Percentiles rank a stretch among this genome's conserved stretches.
Conservation (phyloP, 345 rosid species). For the Pugionium dolabratum region DNA sequence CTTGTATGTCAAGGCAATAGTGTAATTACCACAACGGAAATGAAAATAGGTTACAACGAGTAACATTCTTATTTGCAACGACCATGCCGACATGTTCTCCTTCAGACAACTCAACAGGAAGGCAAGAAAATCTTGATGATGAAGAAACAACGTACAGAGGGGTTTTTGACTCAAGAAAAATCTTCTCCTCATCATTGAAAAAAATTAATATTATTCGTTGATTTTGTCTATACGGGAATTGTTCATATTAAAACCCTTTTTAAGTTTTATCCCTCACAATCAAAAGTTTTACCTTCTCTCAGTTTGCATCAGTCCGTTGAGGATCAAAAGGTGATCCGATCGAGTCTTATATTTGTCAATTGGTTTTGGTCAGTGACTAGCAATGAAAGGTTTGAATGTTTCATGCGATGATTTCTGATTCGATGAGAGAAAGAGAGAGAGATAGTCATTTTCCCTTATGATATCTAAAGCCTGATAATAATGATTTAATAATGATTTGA, state of each 20-base stretch:
- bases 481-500: background rate
- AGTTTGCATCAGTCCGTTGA: conserved; percentile 12
- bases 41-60: conserved; percentile 1
- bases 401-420: background rate
- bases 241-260: background rate
- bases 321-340: conserved; percentile 25
- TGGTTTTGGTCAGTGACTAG: conserved; percentile 27
- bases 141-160: conserved; percentile 26
- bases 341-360: conserved; percentile 6
- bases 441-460: too few relatives aligned
- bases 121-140: too few relatives aligned
- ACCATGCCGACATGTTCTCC: conserved; percentile 9
- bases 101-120: too few relatives aligned
- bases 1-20: conserved; percentile 20
- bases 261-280: conserved; percentile 8
- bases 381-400: conserved; percentile 7
- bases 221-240: background rate
- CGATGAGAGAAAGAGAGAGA: too few relatives aligned
- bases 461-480: too few relatives aligned
- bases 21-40: background rate
- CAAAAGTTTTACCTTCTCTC: background rate
- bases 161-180: conserved; percentile 11
- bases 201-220: conserved; percentile 16
- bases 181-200: conserved; percentile 27
- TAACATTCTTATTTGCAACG: conserved; percentile 20